Evolutionary conservation across 192 early-diverging fungal species (phyloP).

Genomic region (Coemansia sp.): DNA sequence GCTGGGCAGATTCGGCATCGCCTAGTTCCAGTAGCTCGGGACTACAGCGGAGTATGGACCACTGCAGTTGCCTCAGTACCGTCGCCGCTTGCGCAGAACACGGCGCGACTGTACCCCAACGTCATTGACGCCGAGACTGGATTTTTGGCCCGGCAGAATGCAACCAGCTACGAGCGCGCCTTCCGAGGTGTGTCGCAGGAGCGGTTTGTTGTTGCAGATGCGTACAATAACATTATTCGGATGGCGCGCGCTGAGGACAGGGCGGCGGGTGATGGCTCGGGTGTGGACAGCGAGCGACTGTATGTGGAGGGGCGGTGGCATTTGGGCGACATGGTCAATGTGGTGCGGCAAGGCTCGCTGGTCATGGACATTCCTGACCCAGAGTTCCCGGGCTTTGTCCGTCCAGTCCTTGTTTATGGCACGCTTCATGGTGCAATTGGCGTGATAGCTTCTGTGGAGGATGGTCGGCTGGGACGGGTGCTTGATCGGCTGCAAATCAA

Average conservation of each 20-base stretch:
- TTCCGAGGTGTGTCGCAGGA: constrained; percentile 11
- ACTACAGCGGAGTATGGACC: constrained; percentile 36
- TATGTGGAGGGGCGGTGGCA: constrained; percentile 67
- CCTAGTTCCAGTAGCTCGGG: constrained; percentile 34
- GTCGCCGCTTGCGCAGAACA: constrained; percentile 17
- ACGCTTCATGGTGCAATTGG: constrained; percentile 83
- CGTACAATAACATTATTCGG: constrained; percentile 27
- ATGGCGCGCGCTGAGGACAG: background rate
- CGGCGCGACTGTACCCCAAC: constrained; percentile 3
- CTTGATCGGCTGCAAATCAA: constrained; percentile 65
- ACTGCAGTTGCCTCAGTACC: constrained; percentile 34
- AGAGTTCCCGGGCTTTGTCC: constrained; percentile 51
- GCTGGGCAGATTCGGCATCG: constrained; percentile 1
- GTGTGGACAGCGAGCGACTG: constrained; percentile 33
- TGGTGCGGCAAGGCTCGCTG: constrained; percentile 74
- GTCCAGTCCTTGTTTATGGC: constrained; percentile 63
- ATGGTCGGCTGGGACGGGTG: constrained; percentile 54
- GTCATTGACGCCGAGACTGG: constrained; percentile 15
- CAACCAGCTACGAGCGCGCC: background rate
- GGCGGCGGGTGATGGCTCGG: background rate
- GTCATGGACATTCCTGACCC: constrained; percentile 67
- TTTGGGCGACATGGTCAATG: constrained; percentile 79
- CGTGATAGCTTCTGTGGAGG: constrained; percentile 64
- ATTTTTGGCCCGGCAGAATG: background rate
- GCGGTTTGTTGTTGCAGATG: constrained; percentile 34